Evolutionary conservation across 2,329 filamentous ascomycete species (phyloP).

Genomic region (Fusarium coicis): DNA sequence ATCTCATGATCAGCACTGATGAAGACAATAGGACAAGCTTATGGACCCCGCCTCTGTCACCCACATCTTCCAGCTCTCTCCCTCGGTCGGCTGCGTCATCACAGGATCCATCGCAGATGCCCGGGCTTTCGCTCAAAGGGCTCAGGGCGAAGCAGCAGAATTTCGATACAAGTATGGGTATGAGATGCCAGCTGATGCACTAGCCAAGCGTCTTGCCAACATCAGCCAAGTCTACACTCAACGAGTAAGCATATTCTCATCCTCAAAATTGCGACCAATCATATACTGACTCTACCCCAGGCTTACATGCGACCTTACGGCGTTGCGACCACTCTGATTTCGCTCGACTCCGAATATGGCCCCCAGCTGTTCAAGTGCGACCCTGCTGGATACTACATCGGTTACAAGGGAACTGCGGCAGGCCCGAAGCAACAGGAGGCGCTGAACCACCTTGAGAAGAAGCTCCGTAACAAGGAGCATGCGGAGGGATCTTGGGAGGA

Average conservation of each 20-base stretch:
- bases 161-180: slow-evolving; percentile 99
- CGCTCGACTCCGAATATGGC: slow-evolving; percentile 89
- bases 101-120: slow-evolving; percentile 98
- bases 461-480: slow-evolving; percentile 98
- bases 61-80: slow-evolving; percentile 96
- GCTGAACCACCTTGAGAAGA: slow-evolving; percentile 98
- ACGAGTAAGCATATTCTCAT: slow-evolving; percentile 67
- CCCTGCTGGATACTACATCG: slow-evolving; percentile 96
- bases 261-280: slow-evolving; percentile 10
- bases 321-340: slow-evolving; percentile 94
- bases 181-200: slow-evolving; percentile 98
- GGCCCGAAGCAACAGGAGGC: slow-evolving; percentile 99
- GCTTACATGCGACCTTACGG: slow-evolving; percentile 99
- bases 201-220: slow-evolving; percentile 97
- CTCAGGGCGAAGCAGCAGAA: slow-evolving; percentile 94
- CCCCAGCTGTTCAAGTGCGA: slow-evolving; percentile 99
- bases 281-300: slow-evolving; percentile 51
- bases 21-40: slow-evolving; percentile 83
- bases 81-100: slow-evolving; percentile 97
- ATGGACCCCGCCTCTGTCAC: slow-evolving; percentile 97
- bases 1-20: slow-evolving; percentile 32
- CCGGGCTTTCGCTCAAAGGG: slow-evolving; percentile 89
- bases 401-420: slow-evolving; percentile 97
- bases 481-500: slow-evolving; percentile 96
- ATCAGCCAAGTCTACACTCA: slow-evolving; percentile 99